A percentile compares a stretch with the other conserved stretches of the same genome.
phyloP scores from a whole-genome alignment of 148 eudicot species.

The Limonium bicolor region DNA sequence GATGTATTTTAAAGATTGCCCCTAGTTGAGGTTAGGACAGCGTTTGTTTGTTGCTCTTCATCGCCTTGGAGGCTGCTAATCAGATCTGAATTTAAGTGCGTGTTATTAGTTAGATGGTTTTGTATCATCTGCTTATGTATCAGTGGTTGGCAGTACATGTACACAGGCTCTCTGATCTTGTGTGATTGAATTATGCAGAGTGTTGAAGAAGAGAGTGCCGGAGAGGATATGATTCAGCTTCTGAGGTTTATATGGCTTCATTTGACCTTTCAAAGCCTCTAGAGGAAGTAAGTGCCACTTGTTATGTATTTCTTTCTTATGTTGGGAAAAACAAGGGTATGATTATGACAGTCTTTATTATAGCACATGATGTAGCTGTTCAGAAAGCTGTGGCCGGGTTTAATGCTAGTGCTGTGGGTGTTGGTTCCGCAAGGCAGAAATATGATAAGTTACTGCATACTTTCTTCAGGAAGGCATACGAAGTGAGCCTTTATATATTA shows the following conservation, averaged over 20 bases:
- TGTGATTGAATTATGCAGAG: no score
- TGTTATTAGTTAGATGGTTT: no score
- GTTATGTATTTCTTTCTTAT: not conserved
- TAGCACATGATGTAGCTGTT: constrained; percentile 68
- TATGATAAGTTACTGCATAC: constrained; percentile 61
- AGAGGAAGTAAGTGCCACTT: constrained; percentile 60
- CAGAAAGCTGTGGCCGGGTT: constrained; percentile 46
- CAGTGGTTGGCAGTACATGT: no score
- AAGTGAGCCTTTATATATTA: constrained; percentile 33
- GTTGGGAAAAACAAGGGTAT: no score
- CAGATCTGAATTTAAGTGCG: no score
- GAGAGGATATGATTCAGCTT: constrained; percentile 63
- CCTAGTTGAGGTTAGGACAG: no score
- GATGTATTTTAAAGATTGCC: no score
- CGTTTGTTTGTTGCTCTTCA: no score
- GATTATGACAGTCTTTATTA: constrained; percentile 55
- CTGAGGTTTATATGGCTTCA: constrained; percentile 63
- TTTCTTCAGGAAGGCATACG: constrained; percentile 67
- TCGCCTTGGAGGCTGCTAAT: no score
- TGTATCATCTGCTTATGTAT: no score
- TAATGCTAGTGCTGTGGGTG: constrained; percentile 68
- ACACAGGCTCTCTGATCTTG: no score
- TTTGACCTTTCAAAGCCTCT: constrained; percentile 81
- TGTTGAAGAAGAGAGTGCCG: constrained; percentile 93
- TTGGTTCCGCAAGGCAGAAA: constrained; percentile 60